Evolutionary conservation across 495 filamentous ascomycete genomes (phyloP), one percentile per base, ranked within the genome.

Genomic region (Penicillium cataractarum): DNA sequence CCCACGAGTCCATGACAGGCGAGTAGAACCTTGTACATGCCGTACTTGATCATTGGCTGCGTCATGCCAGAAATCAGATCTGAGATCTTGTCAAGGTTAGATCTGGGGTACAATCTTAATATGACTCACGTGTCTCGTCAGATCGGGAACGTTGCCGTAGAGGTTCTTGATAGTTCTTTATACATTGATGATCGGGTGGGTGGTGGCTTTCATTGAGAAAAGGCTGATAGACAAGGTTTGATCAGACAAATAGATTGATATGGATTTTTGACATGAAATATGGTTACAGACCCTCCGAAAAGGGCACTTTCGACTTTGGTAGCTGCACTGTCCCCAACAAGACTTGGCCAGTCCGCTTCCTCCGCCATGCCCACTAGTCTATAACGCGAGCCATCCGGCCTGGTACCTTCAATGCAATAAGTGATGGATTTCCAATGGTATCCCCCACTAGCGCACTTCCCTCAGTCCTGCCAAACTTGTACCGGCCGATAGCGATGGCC

Each of bases 251-350:
- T 50, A 50, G 24, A 50, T 50, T 49, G 24, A 54, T 32, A 29
- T 35, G 51, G 31, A 67, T 64, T 71, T 65, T 65, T 65, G 42
- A 55, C 60, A 57, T 57, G 58, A 62, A 60, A 67, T 73, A 73
- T 73, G 70, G 68, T 73, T 73, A 73, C 70, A 73, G 57, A 55
- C 32, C 68, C 65, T 55, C 67, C 48, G 22, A 33, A 26, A 32
- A 57, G 63, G 63, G 63, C 51, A 17, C 65, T 60, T 55, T 58
- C 62, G 32, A 66, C 55, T 57, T 59, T 55, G 39, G 48, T 57
- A 42, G 37, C 29, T 17, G 40, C 39, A 55, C 29, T 26, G 35
- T 49, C 39, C 6, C 4, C 26, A 21, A 27, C 60, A 40, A 48
- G 13, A 51, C 24, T n/a, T 31, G 22, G 19, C 40, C 31, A 22